phyloP scores from a whole-genome alignment of 768 basidiomycete species.

The Boletus subcaerulescens region DNA sequence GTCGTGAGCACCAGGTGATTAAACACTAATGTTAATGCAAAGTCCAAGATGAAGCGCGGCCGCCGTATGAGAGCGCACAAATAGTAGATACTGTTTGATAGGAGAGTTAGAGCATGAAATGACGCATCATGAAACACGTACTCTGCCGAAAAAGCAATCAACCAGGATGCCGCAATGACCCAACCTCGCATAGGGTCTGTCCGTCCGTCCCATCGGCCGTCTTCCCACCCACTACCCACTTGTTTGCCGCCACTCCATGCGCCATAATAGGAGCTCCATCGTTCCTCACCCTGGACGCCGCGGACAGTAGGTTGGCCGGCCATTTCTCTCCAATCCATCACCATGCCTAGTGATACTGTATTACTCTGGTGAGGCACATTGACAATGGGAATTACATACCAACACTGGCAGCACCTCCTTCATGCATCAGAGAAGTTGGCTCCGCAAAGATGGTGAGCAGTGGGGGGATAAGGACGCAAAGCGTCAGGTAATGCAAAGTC shows the following conservation, averaged over 20 bases:
- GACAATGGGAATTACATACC: constrained; percentile 42
- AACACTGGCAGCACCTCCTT: constrained; percentile 77
- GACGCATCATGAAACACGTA: constrained; percentile 43
- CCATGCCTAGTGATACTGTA: constrained; percentile 54
- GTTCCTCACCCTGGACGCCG: constrained; percentile 57
- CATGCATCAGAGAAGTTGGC: constrained; percentile 61
- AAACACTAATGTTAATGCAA: constrained; percentile 85
- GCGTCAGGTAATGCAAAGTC: constrained; percentile 88
- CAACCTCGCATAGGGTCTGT: constrained; percentile 83
- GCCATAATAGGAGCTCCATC: constrained; percentile 65
- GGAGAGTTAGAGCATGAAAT: constrained; percentile 9
- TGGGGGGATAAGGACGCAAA: constrained; percentile 79
- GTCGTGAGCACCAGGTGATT: constrained; percentile 92
- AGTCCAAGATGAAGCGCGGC: constrained; percentile 94
- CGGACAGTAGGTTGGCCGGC: constrained; percentile 78
- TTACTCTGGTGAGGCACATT: background rate
- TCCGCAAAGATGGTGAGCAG: constrained; percentile 75
- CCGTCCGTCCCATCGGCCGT: constrained; percentile 59
- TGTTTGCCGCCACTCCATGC: constrained; percentile 81
- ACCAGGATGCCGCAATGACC: constrained; percentile 88
- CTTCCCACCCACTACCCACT: constrained; percentile 53
- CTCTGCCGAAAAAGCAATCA: constrained; percentile 81
- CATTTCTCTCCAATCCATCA: constrained; percentile 99
- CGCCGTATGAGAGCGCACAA: constrained; percentile 85
- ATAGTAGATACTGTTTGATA: constrained; percentile 57